Conservation (phyloP, 169 alveolate species). For the Plasmodium gaboni region DNA sequence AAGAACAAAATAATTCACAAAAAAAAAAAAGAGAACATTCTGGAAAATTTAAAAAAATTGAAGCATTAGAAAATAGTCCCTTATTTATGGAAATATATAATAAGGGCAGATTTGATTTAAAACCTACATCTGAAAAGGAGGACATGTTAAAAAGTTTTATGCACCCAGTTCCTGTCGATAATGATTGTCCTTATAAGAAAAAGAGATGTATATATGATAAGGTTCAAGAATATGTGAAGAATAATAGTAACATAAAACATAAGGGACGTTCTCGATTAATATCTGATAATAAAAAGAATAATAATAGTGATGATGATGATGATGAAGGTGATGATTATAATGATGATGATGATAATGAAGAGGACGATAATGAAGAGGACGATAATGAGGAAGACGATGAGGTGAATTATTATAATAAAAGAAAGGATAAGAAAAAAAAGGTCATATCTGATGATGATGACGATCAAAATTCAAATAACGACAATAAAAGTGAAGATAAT, state of each 20-base stretch:
- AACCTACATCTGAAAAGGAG: constrained; percentile 72
- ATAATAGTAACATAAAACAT: constrained; percentile 30
- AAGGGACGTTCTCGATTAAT: too few species aligned
- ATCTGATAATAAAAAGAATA: constrained; percentile 44
- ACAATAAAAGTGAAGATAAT: not conserved
- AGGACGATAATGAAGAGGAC: constrained; percentile 19
- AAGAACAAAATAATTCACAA: constrained; percentile 60
- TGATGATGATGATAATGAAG: constrained; percentile 11
- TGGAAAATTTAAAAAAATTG: constrained; percentile 72
- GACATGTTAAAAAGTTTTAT: constrained; percentile 63
- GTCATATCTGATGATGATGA: constrained; percentile 15
- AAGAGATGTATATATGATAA: constrained; percentile 76
- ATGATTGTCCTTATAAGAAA: constrained; percentile 77
- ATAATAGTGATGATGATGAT: constrained; percentile 22
- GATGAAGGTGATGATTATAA: not conserved
- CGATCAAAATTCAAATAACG: constrained; percentile 3
- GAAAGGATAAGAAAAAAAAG: constrained; percentile 27
- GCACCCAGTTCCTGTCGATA: constrained; percentile 66
- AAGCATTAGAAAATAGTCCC: constrained; percentile 66
- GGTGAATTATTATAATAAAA: constrained; percentile 18
- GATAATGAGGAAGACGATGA: constrained; percentile 46
- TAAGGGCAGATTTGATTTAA: constrained; percentile 67
- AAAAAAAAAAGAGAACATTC: constrained; percentile 62
- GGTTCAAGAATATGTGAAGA: constrained; percentile 57
- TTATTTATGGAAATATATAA: constrained; percentile 67